Conservation (phyloP, 768 basidiomycete genomes). For the Pholiota microspora region DNA sequence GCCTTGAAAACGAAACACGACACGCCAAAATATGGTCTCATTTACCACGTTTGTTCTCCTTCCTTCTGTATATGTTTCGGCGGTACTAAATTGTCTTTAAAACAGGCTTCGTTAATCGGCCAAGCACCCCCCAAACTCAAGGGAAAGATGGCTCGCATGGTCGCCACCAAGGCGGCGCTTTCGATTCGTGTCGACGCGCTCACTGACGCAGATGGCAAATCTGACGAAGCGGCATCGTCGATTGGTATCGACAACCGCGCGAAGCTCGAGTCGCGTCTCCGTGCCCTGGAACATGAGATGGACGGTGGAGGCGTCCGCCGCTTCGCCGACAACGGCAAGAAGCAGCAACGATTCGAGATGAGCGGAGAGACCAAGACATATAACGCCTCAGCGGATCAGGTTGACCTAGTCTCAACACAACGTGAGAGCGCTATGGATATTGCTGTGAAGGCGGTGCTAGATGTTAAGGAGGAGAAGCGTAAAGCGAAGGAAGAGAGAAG, state of each 20-base stretch:
- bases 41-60: conserved; percentile 79
- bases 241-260: conserved; percentile 92
- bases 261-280: conserved; percentile 92
- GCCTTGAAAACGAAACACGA: conserved; percentile 99
- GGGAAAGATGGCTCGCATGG: conserved; percentile 99
- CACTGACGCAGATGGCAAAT: conserved; percentile 88
- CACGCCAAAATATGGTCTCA: conserved; percentile 99
- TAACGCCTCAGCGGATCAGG: conserved; percentile 81
- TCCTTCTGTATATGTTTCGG: neutral
- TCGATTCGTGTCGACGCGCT: conserved; percentile 98
- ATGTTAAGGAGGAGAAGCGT: conserved; percentile 87
- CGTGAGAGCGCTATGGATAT: conserved; percentile 68
- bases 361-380: conserved; percentile 77
- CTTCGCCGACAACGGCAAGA: conserved; percentile 55
- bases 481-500: conserved; percentile 75
- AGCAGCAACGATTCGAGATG: conserved; percentile 83
- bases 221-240: conserved; percentile 74
- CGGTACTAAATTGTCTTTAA: conserved; percentile 5
- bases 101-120: conserved; percentile 88
- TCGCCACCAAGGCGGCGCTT: conserved; percentile 95
- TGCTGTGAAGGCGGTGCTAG: conserved; percentile 71
- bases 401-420: conserved; percentile 84
- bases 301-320: conserved; percentile 73
- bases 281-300: conserved; percentile 80
- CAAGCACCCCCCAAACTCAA: conserved; percentile 98